phyloP scores from a whole-genome alignment of 306 rosid genomes.

The Trifolium subterraneum region DNA sequence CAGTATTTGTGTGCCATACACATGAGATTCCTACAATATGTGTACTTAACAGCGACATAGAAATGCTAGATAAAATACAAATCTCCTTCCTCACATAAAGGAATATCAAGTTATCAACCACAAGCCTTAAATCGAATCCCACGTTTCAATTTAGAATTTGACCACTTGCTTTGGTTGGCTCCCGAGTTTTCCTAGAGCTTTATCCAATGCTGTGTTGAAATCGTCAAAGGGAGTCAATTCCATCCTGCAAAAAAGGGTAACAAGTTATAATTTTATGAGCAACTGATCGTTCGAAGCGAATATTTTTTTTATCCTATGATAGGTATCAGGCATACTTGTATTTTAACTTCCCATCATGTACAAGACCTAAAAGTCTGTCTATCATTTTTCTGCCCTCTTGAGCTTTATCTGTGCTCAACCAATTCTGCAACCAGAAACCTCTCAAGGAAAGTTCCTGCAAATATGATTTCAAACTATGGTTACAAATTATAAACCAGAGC shows the following conservation, averaged over 20 bases:
- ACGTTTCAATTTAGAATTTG: slow-evolving; percentile 56
- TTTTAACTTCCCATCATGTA: slow-evolving; percentile 72
- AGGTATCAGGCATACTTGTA: slow-evolving; percentile 63
- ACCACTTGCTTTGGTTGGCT: slow-evolving; percentile 96
- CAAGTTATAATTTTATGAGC: slow-evolving; percentile 8
- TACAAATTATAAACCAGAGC: slow-evolving; percentile 13
- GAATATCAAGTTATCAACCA: background rate
- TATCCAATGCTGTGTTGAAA: slow-evolving; percentile 72
- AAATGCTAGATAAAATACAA: slow-evolving; percentile 24
- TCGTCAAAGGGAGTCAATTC: slow-evolving; percentile 75
- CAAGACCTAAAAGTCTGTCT: slow-evolving; percentile 77
- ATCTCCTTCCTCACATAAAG: background rate
- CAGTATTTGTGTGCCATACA: background rate
- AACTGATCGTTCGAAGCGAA: background rate
- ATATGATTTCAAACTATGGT: slow-evolving; percentile 15
- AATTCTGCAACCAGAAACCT: slow-evolving; percentile 95
- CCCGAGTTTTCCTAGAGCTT: slow-evolving; percentile 86
- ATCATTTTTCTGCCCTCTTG: slow-evolving; percentile 73
- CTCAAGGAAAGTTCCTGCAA: slow-evolving; percentile 84
- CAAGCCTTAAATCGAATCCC: slow-evolving; percentile 20
- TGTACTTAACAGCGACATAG: background rate
- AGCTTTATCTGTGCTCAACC: slow-evolving; percentile 72
- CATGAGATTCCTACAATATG: background rate
- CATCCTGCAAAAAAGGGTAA: slow-evolving; percentile 60
- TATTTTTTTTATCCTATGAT: background rate